Evolutionary conservation across 306 rosid species (phyloP).

Genomic region (Quercus engelmannii): DNA sequence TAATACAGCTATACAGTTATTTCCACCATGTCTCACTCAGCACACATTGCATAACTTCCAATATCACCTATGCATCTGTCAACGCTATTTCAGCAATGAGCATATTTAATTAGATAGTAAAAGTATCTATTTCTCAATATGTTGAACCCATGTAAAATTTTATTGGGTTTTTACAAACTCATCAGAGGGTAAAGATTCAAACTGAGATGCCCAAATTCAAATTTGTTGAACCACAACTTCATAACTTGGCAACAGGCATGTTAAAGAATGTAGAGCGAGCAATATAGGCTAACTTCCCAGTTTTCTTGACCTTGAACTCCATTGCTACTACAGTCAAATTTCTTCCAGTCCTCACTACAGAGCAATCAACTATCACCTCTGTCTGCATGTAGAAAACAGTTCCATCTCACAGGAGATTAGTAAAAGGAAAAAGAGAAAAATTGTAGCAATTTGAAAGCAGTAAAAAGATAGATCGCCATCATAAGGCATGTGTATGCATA

Average conservation of each 20-base stretch:
- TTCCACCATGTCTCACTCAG: too few relatives aligned
- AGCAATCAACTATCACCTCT: conserved; percentile 55
- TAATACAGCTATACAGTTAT: too few relatives aligned
- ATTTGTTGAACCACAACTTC: not conserved
- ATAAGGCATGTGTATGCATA: not conserved
- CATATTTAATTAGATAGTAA: too few relatives aligned
- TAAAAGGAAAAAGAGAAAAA: not conserved
- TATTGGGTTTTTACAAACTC: not conserved
- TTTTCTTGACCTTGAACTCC: conserved; percentile 56
- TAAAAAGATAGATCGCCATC: not conserved
- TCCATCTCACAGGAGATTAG: not conserved
- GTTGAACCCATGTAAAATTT: too few relatives aligned
- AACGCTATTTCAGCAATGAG: too few relatives aligned
- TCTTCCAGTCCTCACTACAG: conserved; percentile 70
- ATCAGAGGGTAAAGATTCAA: not conserved
- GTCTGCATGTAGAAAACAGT: conserved; percentile 37
- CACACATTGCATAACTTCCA: too few relatives aligned
- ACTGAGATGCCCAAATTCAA: too few relatives aligned
- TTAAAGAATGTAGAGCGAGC: conserved; percentile 40
- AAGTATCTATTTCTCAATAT: too few relatives aligned
- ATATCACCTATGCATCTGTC: too few relatives aligned
- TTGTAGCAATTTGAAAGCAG: not conserved
- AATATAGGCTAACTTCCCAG: conserved; percentile 45
- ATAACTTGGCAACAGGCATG: conserved; percentile 43
- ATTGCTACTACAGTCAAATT: conserved; percentile 53